Evolutionary conservation across 2,329 filamentous ascomycete species (phyloP), one percentile per base, ranked within the genome.

Genomic region (Scedosporium boydii): DNA sequence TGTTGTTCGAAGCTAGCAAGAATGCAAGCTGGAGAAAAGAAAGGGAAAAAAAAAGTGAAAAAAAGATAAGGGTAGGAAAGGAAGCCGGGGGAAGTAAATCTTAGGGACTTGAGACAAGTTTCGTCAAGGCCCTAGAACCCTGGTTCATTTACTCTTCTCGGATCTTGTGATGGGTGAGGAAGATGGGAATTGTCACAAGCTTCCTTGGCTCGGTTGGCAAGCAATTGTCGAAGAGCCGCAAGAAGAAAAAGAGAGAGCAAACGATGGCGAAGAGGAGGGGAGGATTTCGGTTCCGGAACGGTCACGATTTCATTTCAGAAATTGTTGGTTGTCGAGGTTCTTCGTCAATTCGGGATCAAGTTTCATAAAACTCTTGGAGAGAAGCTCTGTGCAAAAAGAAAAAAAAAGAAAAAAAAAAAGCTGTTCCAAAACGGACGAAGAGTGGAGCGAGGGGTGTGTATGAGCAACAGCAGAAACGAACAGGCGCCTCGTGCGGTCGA

Each of bases 1-100:
- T 93, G 65, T 70, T 76, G 70, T 65, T 65, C 4, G 64, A 66
- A 21, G n/a, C 23, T 18, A 42, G n/a, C 21, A 7, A n/a, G 18
- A 29, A 29, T 5, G 51, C 51, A 23, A 55, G 18, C 23, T 55
- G 21, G 5, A 55, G 10, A 55, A 23, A 14, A 16, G 23, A 12
- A 23, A 42, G 56, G 16, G 16, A 58, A 41, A 26, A 26, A 14
- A 6, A 14, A 18, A 23, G 4, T 1, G 56, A 18, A 16, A 18
- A 26, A 26, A 23, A 34, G 18, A 38, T 16, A 38, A 38, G 14
- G n/a, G 7, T 3, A 38, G 14, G 34, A 58, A 57, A 57, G 10
- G 18, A 38, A 23, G 16, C 16, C 23, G 14, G 53, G 21, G 44
- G 29, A 57, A 16, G 29, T 53, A 18, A 53, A 53, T 53, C 53